Conservation (phyloP, 768 basidiomycete species). For the Mycena kentingensis region DNA sequence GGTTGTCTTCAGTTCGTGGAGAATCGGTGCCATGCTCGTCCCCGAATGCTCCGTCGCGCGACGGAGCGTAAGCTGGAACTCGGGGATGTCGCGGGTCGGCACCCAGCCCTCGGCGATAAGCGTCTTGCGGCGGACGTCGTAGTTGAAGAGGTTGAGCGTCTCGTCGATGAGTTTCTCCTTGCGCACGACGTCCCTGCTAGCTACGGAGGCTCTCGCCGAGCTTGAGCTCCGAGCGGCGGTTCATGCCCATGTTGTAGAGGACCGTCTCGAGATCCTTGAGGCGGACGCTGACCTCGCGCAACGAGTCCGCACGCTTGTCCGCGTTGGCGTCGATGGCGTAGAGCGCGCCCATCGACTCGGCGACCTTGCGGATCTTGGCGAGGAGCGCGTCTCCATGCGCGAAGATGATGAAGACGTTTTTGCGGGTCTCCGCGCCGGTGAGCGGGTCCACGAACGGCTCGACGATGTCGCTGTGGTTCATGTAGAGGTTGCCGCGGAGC, state of each 20-base stretch:
- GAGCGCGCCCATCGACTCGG: conserved; percentile 97
- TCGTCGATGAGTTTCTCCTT: conserved; percentile 97
- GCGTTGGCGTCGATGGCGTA: conserved; percentile 96
- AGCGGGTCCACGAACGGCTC: conserved; percentile 90
- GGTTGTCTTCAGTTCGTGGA: conserved; percentile 85
- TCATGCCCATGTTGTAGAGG: conserved; percentile 85
- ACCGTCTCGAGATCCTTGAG: conserved; percentile 91
- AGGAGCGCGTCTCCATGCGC: conserved; percentile 93
- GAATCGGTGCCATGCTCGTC: conserved; percentile 87
- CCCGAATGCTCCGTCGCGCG: conserved; percentile 96
- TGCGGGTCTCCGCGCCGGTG: conserved; percentile 82
- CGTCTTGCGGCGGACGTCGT: conserved; percentile 91
- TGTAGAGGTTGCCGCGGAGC: conserved; percentile 95
- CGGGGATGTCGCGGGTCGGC: conserved; percentile 86
- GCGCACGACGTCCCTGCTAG: conserved; percentile 92
- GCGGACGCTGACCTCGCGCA: conserved; percentile 84
- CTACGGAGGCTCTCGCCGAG: conserved; percentile 83
- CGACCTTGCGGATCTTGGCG: conserved; percentile 95
- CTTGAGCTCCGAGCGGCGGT: conserved; percentile 79
- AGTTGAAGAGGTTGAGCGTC: conserved; percentile 93
- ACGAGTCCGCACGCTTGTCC: conserved; percentile 87
- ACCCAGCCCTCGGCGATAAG: conserved; percentile 98
- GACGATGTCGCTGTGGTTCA: conserved; percentile 96
- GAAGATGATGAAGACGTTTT: conserved; percentile 99
- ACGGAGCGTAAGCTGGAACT: conserved; percentile 83